phyloP scores from a whole-genome alignment of 2,329 filamentous ascomycete genomes.

The Epichloe amarillans region DNA sequence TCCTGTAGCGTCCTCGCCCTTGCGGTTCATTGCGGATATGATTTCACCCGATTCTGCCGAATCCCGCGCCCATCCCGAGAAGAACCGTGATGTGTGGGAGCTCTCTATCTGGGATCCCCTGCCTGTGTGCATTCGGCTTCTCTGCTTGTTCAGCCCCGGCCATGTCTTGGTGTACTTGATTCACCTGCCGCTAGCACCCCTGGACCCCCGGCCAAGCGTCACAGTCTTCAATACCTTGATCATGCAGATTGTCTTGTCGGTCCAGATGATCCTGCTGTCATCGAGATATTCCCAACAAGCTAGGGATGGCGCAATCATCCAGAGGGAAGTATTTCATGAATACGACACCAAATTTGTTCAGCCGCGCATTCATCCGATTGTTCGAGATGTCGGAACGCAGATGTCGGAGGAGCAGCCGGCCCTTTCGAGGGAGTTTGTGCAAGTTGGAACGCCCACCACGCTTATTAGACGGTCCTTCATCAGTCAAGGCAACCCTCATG shows the following conservation, averaged over 20 bases:
- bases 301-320: constrained; percentile 73
- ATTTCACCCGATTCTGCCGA: constrained; percentile 60
- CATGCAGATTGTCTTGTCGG: constrained; percentile 60
- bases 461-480: constrained; percentile 63
- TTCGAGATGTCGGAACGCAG: constrained; percentile 69
- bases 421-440: constrained; percentile 30
- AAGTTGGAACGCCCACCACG: constrained; percentile 40
- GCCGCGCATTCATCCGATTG: constrained; percentile 69
- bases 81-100: constrained; percentile 84
- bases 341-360: constrained; percentile 95
- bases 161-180: constrained; percentile 87
- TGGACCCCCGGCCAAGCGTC: constrained; percentile 72
- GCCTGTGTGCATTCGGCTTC: constrained; percentile 66
- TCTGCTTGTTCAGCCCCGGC: constrained; percentile 84
- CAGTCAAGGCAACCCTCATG: constrained; percentile 69
- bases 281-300: constrained; percentile 68
- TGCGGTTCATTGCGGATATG: constrained; percentile 58
- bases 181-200: constrained; percentile 62
- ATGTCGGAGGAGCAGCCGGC: constrained; percentile 39
- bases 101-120: constrained; percentile 86
- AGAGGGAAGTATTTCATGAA: constrained; percentile 85
- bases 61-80: constrained; percentile 71
- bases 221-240: constrained; percentile 75
- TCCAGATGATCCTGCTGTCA: constrained; percentile 62
- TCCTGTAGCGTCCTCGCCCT: constrained; percentile 62